Conservation (phyloP, 1,284 basidiomycete species). For the Cutaneotrichosporon cutaneum region DNA sequence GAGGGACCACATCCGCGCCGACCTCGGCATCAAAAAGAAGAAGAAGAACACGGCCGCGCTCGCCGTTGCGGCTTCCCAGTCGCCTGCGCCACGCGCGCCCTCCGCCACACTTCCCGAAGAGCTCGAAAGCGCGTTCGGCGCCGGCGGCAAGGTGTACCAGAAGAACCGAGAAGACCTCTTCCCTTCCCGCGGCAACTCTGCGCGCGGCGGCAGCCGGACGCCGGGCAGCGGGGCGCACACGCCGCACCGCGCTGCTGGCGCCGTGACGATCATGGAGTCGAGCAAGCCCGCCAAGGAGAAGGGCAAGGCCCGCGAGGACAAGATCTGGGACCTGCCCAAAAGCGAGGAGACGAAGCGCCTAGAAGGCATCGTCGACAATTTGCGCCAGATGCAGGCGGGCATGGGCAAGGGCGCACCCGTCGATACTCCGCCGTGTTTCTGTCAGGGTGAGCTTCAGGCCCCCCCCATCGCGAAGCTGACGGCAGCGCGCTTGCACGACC, state of each 20-base stretch:
- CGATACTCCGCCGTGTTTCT: slow-evolving; percentile 47
- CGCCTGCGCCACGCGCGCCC: neutral
- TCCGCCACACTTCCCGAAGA: slow-evolving; percentile 21
- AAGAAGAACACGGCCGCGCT: slow-evolving; percentile 11
- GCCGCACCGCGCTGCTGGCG: slow-evolving; percentile 20
- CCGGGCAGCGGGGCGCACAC: slow-evolving; percentile 18
- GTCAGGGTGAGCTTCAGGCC: slow-evolving; percentile 46
- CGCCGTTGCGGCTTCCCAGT: slow-evolving; percentile 1
- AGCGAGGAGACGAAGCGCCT: slow-evolving; percentile 41
- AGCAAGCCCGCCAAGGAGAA: slow-evolving; percentile 21
- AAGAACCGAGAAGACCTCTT: slow-evolving; percentile 30
- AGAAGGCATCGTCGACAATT: slow-evolving; percentile 37
- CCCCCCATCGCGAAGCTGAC: neutral
- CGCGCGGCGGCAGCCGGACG: slow-evolving; percentile 9
- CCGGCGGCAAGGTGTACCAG: slow-evolving; percentile 41
- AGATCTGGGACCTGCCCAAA: slow-evolving; percentile 49
- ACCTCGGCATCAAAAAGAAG: slow-evolving; percentile 9
- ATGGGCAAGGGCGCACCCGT: slow-evolving; percentile 29
- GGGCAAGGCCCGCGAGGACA: slow-evolving; percentile 25
- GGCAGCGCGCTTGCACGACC: slow-evolving; percentile 49
- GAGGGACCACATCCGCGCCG: neutral
- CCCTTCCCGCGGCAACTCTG: slow-evolving; percentile 12
- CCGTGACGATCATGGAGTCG: slow-evolving; percentile 32
- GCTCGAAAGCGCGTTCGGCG: slow-evolving; percentile 35
- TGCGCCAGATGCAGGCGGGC: slow-evolving; percentile 37